Base-by-base conservation (phyloP, 2,329 filamentous ascomycete species). In the Aspergillus versicolor region DNA sequence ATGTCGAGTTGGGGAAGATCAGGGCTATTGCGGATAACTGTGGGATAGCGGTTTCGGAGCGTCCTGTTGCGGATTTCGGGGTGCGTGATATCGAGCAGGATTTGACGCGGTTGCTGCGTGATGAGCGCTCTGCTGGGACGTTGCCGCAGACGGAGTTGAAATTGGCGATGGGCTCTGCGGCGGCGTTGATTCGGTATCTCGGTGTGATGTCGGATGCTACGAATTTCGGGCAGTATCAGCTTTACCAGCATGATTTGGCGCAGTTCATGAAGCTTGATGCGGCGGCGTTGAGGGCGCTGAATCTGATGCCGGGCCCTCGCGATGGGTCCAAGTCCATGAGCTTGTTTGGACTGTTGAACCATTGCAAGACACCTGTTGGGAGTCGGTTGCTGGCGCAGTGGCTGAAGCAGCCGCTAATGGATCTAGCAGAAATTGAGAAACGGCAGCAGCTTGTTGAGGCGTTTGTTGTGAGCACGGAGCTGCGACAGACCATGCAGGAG, bases 261-360 rank as follows among this genome's bases (percentile, higher is more conserved):
- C 92, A 99, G 68, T 99, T 91, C 73, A 99, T 99, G 94, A 99
- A 97, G 76, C 82, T 99, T 4, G 94, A 99, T 74, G 92, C 95
- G 0, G 91, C 94, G 1, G 94, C 94, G 0, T 79, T 99, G 43
- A 93, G 95, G 68, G 94, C 94, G 0, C 82, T 99, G 53, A 99
- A 99, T 67, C 83, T 99, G 38, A 97, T 99, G 92, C 95, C 94
- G 5, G 93, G 94, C 5, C 91, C 91, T 0, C 87, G 92, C 63
- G 94, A 99, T 69, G 94, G 94, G 2, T 85, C 91, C n/a, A 97
- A 97, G 79, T 95, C 86, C 1, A 99, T 99, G 94, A 97, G 92
- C 70, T 74, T 99, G 52, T 99, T 90, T 66, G 94, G 94, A 0
- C 79, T 99, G 17, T 81, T 99, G 42, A 97, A 99, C 67, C 92